A percentile compares a stretch with the other conserved stretches of the same genome.
Conservation (phyloP, 768 basidiomycete genomes). For the Exidia glandulosa region DNA sequence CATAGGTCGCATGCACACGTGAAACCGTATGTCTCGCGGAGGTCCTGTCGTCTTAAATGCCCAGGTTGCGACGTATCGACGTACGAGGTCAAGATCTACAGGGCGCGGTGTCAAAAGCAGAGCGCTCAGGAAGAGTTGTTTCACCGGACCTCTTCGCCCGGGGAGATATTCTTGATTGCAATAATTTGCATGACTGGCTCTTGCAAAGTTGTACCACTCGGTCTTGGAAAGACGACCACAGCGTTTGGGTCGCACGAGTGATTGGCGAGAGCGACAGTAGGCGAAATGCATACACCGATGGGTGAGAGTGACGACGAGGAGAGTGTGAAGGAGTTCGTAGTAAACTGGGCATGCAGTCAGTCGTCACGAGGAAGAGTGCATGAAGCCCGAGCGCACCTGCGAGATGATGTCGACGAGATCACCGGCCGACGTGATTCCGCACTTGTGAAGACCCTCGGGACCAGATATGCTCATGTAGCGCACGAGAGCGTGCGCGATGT, state of each 20-base stretch:
- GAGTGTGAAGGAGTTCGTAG: slow-evolving; percentile 83
- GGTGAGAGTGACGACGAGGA: slow-evolving; percentile 68
- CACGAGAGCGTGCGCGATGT: slow-evolving; percentile 64
- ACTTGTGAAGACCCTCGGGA: slow-evolving; percentile 46
- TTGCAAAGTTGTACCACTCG: slow-evolving; percentile 14
- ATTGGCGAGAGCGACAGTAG: slow-evolving; percentile 69
- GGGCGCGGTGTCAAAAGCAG: no score
- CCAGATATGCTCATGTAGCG: slow-evolving; percentile 54
- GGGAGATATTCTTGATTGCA: slow-evolving; percentile 50
- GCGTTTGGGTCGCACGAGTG: slow-evolving; percentile 86
- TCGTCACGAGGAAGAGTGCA: neutral
- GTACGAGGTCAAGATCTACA: slow-evolving; percentile 76
- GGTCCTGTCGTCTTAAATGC: slow-evolving; percentile 37
- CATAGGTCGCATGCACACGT: slow-evolving; percentile 60
- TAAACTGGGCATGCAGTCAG: slow-evolving; percentile 46
- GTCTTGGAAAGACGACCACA: slow-evolving; percentile 78
- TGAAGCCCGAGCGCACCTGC: slow-evolving; percentile 36
- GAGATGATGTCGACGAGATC: slow-evolving; percentile 66
- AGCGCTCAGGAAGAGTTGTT: neutral
- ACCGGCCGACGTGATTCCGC: slow-evolving; percentile 41
- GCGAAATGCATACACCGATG: slow-evolving; percentile 77
- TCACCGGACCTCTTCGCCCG: slow-evolving; percentile 56
- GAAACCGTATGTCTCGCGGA: slow-evolving; percentile 72
- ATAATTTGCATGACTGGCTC: slow-evolving; percentile 66
- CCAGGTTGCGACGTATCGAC: slow-evolving; percentile 72